Evolutionary conservation across 176 grass and related monocot species (phyloP).

Genomic region (Musa troglodytarum): DNA sequence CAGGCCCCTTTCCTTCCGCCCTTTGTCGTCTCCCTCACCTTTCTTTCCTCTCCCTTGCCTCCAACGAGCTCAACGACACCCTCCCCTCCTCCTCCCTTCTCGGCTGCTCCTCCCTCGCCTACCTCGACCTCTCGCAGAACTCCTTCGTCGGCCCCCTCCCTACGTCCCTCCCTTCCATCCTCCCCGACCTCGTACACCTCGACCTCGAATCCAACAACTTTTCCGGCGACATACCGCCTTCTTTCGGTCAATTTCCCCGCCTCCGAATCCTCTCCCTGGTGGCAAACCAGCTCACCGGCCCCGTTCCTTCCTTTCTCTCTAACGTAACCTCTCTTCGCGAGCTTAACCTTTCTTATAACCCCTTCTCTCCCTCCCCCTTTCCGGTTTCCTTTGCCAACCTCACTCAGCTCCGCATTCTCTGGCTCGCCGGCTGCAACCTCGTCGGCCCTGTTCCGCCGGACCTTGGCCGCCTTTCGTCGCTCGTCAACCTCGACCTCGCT

Average conservation of each 20-base stretch:
- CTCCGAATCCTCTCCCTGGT: slow-evolving; percentile 39
- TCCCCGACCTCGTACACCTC: slow-evolving; percentile 33
- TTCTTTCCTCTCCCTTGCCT: slow-evolving; percentile 20
- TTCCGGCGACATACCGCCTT: slow-evolving; percentile 48
- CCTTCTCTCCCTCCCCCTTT: slow-evolving; percentile 47
- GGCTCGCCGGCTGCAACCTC: slow-evolving; percentile 51
- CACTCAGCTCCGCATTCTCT: slow-evolving; percentile 37
- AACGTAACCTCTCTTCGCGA: slow-evolving; percentile 39
- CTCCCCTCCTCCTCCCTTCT: slow-evolving; percentile 14
- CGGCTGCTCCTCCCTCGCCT: slow-evolving; percentile 29
- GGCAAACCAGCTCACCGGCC: slow-evolving; percentile 43
- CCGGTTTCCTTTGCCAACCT: slow-evolving; percentile 43
- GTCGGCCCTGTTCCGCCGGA: slow-evolving; percentile 53
- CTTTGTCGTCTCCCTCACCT: slow-evolving; percentile 35
- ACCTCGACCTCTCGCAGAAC: slow-evolving; percentile 60
- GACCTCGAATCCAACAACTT: slow-evolving; percentile 66
- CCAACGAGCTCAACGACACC: slow-evolving; percentile 19
- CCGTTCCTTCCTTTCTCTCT: slow-evolving; percentile 46
- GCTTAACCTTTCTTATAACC: slow-evolving; percentile 64
- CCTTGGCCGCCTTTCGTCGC: slow-evolving; percentile 34
- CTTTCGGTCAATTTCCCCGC: slow-evolving; percentile 35
- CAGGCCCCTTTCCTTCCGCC: slow-evolving; percentile 37
- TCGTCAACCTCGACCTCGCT: slow-evolving; percentile 66
- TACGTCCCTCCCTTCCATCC: slow-evolving; percentile 30
- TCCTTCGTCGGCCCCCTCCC: slow-evolving; percentile 41